These are phyloP conservation scores for Endocalyx cinctus DNA, from an alignment of 2,329 filamentous ascomycete genomes.

Conservation along the genomic window DNA sequence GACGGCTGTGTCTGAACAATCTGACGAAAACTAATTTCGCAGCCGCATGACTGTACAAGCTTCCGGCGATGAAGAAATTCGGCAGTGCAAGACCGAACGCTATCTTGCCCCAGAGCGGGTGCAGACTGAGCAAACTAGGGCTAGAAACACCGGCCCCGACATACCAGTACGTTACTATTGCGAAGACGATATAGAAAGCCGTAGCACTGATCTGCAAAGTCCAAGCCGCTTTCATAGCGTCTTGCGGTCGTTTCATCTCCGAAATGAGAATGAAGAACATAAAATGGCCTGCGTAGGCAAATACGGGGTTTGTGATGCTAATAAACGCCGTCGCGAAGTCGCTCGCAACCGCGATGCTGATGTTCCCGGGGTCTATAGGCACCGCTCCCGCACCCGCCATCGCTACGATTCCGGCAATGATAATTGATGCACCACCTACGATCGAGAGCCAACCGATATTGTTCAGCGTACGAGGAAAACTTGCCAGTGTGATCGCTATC, in stretches of 20 bases:
- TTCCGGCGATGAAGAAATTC: slow-evolving; percentile 45
- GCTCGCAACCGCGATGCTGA: slow-evolving; percentile 32
- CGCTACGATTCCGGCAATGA: slow-evolving; percentile 44
- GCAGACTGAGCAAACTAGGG: slow-evolving; percentile 44
- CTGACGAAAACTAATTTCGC: slow-evolving; percentile 48
- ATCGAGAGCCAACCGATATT: slow-evolving; percentile 43
- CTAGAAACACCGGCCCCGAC: slow-evolving; percentile 40
- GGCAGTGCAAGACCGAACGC: slow-evolving; percentile 47
- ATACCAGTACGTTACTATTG: slow-evolving; percentile 46
- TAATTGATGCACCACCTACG: slow-evolving; percentile 39
- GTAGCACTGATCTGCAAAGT: slow-evolving; percentile 45
- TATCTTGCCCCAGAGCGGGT: slow-evolving; percentile 41
- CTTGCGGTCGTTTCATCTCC: slow-evolving; percentile 46
- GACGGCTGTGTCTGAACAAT: slow-evolving; percentile 39
- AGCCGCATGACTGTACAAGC: slow-evolving; percentile 46
- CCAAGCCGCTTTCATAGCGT: slow-evolving; percentile 48
- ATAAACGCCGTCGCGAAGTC: slow-evolving; percentile 41
- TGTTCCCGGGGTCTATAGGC: slow-evolving; percentile 31
- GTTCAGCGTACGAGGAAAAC: slow-evolving; percentile 45
- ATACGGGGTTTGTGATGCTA: slow-evolving; percentile 47
- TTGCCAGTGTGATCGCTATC: slow-evolving; percentile 39
- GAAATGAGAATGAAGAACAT: slow-evolving; percentile 52
- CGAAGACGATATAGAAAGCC: slow-evolving; percentile 45
- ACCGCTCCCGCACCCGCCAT: slow-evolving; percentile 44
- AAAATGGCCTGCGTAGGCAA: slow-evolving; percentile 48